These are phyloP conservation scores for Cadophora sp. DNA, from an alignment of 2,329 filamentous ascomycete species.

Conservation along the genomic window DNA sequence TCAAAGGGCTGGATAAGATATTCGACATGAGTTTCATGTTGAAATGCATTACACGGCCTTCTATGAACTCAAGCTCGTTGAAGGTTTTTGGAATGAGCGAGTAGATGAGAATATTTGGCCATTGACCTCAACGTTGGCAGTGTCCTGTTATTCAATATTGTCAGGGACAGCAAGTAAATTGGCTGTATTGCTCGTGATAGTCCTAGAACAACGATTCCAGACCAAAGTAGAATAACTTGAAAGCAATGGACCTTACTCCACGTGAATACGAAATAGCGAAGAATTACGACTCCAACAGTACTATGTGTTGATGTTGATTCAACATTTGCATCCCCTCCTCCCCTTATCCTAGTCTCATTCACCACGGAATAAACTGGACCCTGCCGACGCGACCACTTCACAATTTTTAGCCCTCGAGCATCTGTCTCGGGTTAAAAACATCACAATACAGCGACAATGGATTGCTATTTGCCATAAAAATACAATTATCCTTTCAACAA, in stretches of 20 bases:
- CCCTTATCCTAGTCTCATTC: constrained; percentile 1
- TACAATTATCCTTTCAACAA: neutral
- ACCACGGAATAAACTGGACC: constrained; percentile 12
- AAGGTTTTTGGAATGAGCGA: neutral
- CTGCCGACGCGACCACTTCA: constrained; percentile 9
- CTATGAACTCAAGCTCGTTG: neutral
- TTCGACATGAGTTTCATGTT: neutral
- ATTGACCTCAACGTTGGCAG: neutral
- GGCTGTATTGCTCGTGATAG: neutral
- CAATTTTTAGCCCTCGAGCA: constrained; percentile 5
- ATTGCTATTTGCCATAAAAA: constrained; percentile 10
- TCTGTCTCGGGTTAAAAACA: neutral
- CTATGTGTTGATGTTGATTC: too few species aligned
- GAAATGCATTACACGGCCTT: neutral
- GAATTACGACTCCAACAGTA: too few species aligned
- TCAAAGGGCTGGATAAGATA: neutral
- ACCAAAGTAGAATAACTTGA: neutral
- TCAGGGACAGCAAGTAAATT: neutral
- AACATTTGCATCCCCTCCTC: too few species aligned
- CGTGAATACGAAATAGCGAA: neutral
- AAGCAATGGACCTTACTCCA: neutral
- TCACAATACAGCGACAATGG: constrained; percentile 9
- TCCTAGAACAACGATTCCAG: neutral
- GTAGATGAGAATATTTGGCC: neutral
- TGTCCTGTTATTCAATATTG: neutral